phyloP scores from a whole-genome alignment of 2,329 filamentous ascomycete genomes.

The Ophiocordyceps robertsii region DNA sequence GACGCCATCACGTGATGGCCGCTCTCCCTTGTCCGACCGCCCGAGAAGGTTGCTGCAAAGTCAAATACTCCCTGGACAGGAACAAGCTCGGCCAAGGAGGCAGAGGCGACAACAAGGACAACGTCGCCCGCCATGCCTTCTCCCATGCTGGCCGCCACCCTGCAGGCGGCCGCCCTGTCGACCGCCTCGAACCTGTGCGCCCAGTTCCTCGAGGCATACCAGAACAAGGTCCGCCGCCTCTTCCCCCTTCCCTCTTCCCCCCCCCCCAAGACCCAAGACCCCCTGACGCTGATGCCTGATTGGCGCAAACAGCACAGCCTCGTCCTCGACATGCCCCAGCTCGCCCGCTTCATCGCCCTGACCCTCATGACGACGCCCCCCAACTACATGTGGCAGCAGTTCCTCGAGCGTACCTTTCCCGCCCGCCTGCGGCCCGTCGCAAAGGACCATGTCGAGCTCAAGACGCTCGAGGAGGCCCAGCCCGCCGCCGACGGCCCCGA shows the following conservation, averaged over 20 bases:
- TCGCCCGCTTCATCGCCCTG: slow-evolving; percentile 40
- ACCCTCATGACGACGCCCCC: slow-evolving; percentile 40
- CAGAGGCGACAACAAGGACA: too few relatives aligned
- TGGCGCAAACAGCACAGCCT: slow-evolving; percentile 21
- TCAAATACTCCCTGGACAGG: too few relatives aligned
- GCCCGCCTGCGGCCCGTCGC: slow-evolving; percentile 18
- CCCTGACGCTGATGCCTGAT: too few relatives aligned
- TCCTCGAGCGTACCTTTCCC: slow-evolving; percentile 38
- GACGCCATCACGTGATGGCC: too few relatives aligned
- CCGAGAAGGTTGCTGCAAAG: too few relatives aligned
- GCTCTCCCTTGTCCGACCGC: too few relatives aligned
- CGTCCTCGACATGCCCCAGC: slow-evolving; percentile 29
- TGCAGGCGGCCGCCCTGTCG: slow-evolving; percentile 38
- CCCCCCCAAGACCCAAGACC: too few relatives aligned
- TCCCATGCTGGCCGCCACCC: slow-evolving; percentile 35
- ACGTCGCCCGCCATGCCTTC: slow-evolving; percentile 24
- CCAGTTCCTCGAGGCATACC: slow-evolving; percentile 37
- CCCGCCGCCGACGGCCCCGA: slow-evolving; percentile 7
- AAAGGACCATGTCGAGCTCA: slow-evolving; percentile 16
- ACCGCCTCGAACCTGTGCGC: slow-evolving; percentile 40
- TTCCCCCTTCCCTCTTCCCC: not conserved
- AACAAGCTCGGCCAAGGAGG: too few relatives aligned
- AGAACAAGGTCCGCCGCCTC: slow-evolving; percentile 20
- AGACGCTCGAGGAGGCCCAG: slow-evolving; percentile 11
- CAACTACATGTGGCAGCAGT: slow-evolving; percentile 45